A percentile compares a stretch with the other conserved stretches of the same genome.
Conservation (phyloP, 2,329 filamentous ascomycete genomes). For the Xylaria sp. region DNA sequence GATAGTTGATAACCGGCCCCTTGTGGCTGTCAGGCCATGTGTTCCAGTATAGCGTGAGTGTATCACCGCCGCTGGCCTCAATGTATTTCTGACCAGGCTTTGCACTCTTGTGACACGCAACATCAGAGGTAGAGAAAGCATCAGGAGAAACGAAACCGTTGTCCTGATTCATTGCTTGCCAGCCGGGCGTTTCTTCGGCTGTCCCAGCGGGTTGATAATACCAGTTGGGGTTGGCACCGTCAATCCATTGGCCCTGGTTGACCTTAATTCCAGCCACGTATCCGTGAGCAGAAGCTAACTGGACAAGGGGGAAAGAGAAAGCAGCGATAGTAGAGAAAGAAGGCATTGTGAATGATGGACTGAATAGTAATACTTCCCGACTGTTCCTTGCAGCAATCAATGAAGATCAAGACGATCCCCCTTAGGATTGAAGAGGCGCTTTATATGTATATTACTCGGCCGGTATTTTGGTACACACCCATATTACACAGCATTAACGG, state of each 20-base stretch:
- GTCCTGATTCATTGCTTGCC: slow-evolving; percentile 56
- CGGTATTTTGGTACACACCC: background rate
- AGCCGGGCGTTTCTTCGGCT: slow-evolving; percentile 48
- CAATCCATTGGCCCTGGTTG: slow-evolving; percentile 37
- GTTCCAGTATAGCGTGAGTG: slow-evolving; percentile 49
- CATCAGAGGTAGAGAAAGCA: slow-evolving; percentile 53
- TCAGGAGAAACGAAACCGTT: slow-evolving; percentile 62
- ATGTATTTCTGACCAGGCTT: slow-evolving; percentile 49
- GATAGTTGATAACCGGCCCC: slow-evolving; percentile 52
- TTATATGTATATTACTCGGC: slow-evolving; percentile 29
- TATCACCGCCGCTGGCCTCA: slow-evolving; percentile 44
- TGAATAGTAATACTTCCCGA: slow-evolving; percentile 9
- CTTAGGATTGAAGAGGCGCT: background rate
- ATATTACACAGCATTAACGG: slow-evolving; percentile 17
- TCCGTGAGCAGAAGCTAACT: slow-evolving; percentile 40
- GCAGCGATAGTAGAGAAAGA: slow-evolving; percentile 32
- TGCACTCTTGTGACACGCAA: slow-evolving; percentile 58
- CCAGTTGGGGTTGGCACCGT: slow-evolving; percentile 43
- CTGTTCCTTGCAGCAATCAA: slow-evolving; percentile 25
- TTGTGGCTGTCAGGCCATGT: slow-evolving; percentile 50
- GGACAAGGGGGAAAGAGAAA: slow-evolving; percentile 29
- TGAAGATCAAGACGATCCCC: slow-evolving; percentile 24
- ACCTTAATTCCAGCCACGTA: slow-evolving; percentile 40
- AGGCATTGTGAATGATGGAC: slow-evolving; percentile 29
- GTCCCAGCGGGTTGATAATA: slow-evolving; percentile 38